Conservation (phyloP, 208 protist genomes). For the Trypanosoma cruzi region DNA sequence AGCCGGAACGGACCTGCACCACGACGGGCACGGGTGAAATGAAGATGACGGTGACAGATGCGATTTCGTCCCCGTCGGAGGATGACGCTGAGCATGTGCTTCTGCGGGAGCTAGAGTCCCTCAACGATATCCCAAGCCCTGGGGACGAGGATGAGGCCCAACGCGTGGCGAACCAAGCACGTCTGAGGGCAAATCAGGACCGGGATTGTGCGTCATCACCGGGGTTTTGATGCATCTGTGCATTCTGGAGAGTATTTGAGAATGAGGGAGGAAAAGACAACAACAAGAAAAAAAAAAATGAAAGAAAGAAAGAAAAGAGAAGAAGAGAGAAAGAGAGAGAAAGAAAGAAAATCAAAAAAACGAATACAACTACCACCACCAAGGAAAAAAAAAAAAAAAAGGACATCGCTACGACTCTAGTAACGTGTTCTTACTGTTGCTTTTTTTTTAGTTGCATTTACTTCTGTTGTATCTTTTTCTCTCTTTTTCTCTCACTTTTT, state of each 20-base stretch:
- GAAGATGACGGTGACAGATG: background rate
- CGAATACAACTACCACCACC: too few relatives aligned
- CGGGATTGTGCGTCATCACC: slow-evolving; percentile 15
- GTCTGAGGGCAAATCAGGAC: slow-evolving; percentile 23
- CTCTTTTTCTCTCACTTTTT: background rate
- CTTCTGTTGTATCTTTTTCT: slow-evolving; percentile 3
- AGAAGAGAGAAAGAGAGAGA: slow-evolving; percentile 3
- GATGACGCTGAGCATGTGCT: slow-evolving; percentile 7
- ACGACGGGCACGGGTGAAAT: background rate
- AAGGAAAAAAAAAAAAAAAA: slow-evolving; percentile 15
- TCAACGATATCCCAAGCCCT: slow-evolving; percentile 9
- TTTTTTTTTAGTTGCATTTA: too few relatives aligned
- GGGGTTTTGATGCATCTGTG: background rate
- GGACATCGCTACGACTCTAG: background rate
- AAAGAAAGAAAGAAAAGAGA: background rate
- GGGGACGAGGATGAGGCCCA: slow-evolving; percentile 10
- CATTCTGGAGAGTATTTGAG: background rate
- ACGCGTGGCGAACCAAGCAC: slow-evolving; percentile 15
- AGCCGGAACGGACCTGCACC: background rate
- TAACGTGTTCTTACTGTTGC: background rate
- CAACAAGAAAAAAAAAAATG: background rate
- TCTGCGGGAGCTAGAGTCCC: slow-evolving; percentile 10
- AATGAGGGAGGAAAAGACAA: background rate
- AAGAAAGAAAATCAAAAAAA: background rate
- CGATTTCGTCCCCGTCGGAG: background rate